Conservation (phyloP, 768 basidiomycete species). For the Naganishia vishniacii region DNA sequence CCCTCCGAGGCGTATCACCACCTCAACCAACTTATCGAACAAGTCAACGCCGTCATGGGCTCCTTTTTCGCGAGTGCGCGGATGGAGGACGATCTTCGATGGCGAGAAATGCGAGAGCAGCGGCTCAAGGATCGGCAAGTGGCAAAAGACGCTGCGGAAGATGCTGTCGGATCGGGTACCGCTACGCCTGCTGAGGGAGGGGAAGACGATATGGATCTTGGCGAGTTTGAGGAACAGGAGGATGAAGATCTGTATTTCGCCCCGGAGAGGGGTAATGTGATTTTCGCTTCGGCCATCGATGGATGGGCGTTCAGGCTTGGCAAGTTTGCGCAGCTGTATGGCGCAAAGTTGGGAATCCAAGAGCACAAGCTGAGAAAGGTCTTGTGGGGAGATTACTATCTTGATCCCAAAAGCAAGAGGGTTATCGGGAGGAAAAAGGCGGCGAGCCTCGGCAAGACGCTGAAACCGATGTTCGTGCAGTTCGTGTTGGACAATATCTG, state of each 20-base stretch:
- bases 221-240: slow-evolving; percentile 86
- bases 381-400: slow-evolving; percentile 94
- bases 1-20: slow-evolving; percentile 92
- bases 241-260: slow-evolving; percentile 98
- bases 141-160: slow-evolving; percentile 56
- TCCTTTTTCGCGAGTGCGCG: slow-evolving; percentile 88
- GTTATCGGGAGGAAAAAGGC: slow-evolving; percentile 88
- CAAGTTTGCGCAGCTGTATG: slow-evolving; percentile 89
- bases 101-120: slow-evolving; percentile 85
- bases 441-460: slow-evolving; percentile 50
- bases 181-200: slow-evolving; percentile 1
- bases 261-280: slow-evolving; percentile 88
- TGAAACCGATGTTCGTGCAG: slow-evolving; percentile 95
- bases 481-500: slow-evolving; percentile 95
- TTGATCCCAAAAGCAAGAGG: slow-evolving; percentile 91
- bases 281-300: slow-evolving; percentile 91
- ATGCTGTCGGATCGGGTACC: slow-evolving; percentile 26
- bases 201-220: slow-evolving; percentile 38
- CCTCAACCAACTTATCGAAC: slow-evolving; percentile 84
- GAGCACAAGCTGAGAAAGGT: slow-evolving; percentile 77
- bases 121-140: slow-evolving; percentile 59
- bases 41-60: slow-evolving; percentile 98
- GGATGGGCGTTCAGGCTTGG: slow-evolving; percentile 96
- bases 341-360: slow-evolving; percentile 80
- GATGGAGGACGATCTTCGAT: slow-evolving; percentile 92